Conservation (phyloP, 2,329 filamentous ascomycete genomes). For the Periconia macrospinosa region DNA sequence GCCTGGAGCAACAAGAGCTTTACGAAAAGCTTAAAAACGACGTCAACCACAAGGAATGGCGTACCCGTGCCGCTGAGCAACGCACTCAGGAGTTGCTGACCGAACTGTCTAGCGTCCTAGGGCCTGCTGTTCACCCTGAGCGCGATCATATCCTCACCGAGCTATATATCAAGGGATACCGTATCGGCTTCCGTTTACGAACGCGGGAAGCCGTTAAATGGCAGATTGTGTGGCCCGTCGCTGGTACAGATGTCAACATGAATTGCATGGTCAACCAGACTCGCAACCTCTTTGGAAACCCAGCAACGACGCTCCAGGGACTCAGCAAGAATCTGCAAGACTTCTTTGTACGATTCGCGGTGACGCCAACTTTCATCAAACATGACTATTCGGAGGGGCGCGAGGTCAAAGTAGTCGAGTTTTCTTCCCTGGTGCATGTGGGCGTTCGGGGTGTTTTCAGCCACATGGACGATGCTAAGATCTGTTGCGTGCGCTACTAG, state of each 20-base stretch:
- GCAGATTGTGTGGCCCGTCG: conserved; percentile 15
- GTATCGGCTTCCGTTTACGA: conserved; percentile 24
- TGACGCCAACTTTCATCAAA: conserved; percentile 17
- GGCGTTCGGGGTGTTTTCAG: conserved; percentile 2
- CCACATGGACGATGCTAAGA: not conserved
- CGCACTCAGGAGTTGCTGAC: conserved; percentile 3
- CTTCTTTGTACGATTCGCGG: conserved; percentile 17
- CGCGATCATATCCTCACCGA: conserved; percentile 15
- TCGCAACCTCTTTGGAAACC: conserved; percentile 15
- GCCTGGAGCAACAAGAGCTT: conserved; percentile 13
- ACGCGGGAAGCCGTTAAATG: conserved; percentile 19
- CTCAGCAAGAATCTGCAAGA: conserved; percentile 9
- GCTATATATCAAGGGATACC: conserved; percentile 22
- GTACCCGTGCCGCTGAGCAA: conserved; percentile 6
- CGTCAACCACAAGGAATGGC: conserved; percentile 12
- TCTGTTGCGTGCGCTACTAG: not conserved
- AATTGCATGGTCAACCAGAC: conserved; percentile 21
- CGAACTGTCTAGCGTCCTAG: conserved; percentile 5
- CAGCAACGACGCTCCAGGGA: conserved; percentile 11
- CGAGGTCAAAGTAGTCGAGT: conserved; percentile 16
- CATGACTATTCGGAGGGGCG: conserved; percentile 9
- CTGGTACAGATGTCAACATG: conserved; percentile 11
- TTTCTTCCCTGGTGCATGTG: conserved; percentile 16
- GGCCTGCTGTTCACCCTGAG: conserved; percentile 1
- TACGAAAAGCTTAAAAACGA: conserved; percentile 17